Evolutionary conservation across 768 basidiomycete species (phyloP).

Genomic region (Amanita phalloides): DNA sequence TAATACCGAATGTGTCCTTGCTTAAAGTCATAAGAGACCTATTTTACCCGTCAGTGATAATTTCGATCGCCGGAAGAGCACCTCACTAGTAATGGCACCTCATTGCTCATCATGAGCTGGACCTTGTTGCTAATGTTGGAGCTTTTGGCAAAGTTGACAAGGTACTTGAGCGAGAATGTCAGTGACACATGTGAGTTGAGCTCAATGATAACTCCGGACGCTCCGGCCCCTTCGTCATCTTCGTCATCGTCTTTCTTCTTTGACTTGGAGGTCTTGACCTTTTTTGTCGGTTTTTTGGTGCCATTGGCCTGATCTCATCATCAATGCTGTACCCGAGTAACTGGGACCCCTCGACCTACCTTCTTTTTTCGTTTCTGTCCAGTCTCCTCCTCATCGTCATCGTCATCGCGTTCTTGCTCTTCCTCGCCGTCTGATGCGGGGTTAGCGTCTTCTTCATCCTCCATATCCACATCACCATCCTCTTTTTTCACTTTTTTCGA

Average conservation of each 20-base stretch:
- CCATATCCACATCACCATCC: constrained; percentile 32
- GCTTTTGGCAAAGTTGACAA: constrained; percentile 94
- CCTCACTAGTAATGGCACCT: constrained; percentile 77
- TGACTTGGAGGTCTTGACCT: constrained; percentile 42
- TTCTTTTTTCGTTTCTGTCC: constrained; percentile 72
- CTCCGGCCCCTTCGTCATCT: constrained; percentile 14
- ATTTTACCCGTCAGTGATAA: constrained; percentile 10
- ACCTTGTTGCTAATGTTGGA: constrained; percentile 62
- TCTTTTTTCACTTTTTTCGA: constrained; percentile 37
- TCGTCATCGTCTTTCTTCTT: constrained; percentile 37
- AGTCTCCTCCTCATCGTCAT: constrained; percentile 39
- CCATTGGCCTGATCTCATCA: constrained; percentile 20
- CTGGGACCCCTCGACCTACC: constrained; percentile 17
- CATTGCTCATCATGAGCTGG: constrained; percentile 83
- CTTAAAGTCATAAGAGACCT: constrained; percentile 87
- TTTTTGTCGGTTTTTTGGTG: constrained; percentile 31
- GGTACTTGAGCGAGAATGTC: constrained; percentile 95
- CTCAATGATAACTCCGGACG: constrained; percentile 53
- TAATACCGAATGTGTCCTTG: constrained; percentile 90
- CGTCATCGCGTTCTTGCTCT: constrained; percentile 30
- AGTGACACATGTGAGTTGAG: constrained; percentile 87
- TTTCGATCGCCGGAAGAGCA: background rate
- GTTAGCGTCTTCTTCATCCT: constrained; percentile 35
- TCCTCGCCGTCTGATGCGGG: constrained; percentile 40
- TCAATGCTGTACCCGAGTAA: background rate